Conservation (phyloP, 108 stramenopile species). For the Cyclotella baltica region DNA sequence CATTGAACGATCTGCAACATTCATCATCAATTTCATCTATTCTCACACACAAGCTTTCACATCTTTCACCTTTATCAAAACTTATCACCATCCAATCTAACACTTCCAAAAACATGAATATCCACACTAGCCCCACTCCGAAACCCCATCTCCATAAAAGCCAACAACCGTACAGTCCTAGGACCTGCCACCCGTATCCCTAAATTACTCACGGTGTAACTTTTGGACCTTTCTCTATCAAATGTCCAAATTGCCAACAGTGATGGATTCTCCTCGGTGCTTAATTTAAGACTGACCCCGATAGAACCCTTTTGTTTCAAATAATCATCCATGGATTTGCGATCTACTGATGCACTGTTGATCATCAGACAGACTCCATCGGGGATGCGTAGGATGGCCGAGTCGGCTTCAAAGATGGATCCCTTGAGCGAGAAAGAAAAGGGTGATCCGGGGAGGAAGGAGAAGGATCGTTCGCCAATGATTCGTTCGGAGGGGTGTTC, state of each 20-base stretch:
- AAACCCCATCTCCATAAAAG: slow-evolving; percentile 55
- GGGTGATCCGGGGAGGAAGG: slow-evolving; percentile 50
- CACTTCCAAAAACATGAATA: slow-evolving; percentile 49
- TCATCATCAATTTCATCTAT: no score
- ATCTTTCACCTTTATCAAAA: no score
- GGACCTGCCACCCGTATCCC: slow-evolving; percentile 41
- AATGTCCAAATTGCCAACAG: slow-evolving; percentile 54
- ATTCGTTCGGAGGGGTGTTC: slow-evolving; percentile 43
- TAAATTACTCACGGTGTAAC: slow-evolving; percentile 40
- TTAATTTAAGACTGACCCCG: slow-evolving; percentile 37
- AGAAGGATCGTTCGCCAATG: slow-evolving; percentile 26
- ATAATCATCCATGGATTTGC: slow-evolving; percentile 35
- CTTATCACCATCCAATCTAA: slow-evolving; percentile 37
- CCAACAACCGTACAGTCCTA: slow-evolving; percentile 37
- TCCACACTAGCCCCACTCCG: slow-evolving; percentile 44
- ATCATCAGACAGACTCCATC: slow-evolving; percentile 45
- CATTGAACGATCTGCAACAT: no score
- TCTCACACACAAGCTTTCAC: no score
- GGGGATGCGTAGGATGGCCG: slow-evolving; percentile 42
- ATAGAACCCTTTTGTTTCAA: slow-evolving; percentile 41
- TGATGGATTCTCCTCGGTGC: slow-evolving; percentile 49
- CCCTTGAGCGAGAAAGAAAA: slow-evolving; percentile 45
- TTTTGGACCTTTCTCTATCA: slow-evolving; percentile 24
- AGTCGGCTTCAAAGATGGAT: slow-evolving; percentile 36
- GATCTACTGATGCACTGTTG: slow-evolving; percentile 31